Percentiles rank a stretch among this genome's conserved stretches.
Evolutionary conservation across 805 yeast genomes (phyloP).

Genomic region (Kuraishia capsulata): DNA sequence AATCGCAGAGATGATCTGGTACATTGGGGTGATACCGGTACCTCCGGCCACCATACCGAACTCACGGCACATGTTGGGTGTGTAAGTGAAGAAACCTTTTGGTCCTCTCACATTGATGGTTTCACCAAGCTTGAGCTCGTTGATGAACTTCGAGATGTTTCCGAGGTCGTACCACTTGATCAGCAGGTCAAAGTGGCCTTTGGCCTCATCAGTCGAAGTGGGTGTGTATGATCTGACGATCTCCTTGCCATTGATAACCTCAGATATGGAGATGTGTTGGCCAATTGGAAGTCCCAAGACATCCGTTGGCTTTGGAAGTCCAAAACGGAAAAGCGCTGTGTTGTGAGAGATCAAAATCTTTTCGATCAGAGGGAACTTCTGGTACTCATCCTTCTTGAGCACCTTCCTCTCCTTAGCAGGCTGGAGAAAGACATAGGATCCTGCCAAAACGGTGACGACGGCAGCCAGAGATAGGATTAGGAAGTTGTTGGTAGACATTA

Average conservation of each 20-base stretch:
- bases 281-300: constrained; percentile 87
- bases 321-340: constrained; percentile 76
- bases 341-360: constrained; percentile 73
- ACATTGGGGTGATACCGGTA: constrained; percentile 95
- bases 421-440: constrained; percentile 23
- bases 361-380: constrained; percentile 70
- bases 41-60: constrained; percentile 96
- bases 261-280: constrained; percentile 80
- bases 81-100: constrained; percentile 78
- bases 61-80: constrained; percentile 64
- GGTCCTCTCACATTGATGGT: constrained; percentile 78
- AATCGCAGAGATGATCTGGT: constrained; percentile 79
- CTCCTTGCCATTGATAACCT: constrained; percentile 70
- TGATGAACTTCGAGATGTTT: constrained; percentile 69
- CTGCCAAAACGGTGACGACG: constrained; percentile 25
- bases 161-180: constrained; percentile 84
- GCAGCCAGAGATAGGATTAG: constrained; percentile 9
- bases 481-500: constrained; percentile 1
- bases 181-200: constrained; percentile 77
- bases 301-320: constrained; percentile 66
- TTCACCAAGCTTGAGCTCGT: constrained; percentile 71
- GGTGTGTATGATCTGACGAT: constrained; percentile 87
- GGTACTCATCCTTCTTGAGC: constrained; percentile 57
- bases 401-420: constrained; percentile 35
- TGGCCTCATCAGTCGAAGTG: constrained; percentile 61